phyloP scores from a whole-genome alignment of 2,329 filamentous ascomycete genomes.

The Ophiostoma angusticollis region DNA sequence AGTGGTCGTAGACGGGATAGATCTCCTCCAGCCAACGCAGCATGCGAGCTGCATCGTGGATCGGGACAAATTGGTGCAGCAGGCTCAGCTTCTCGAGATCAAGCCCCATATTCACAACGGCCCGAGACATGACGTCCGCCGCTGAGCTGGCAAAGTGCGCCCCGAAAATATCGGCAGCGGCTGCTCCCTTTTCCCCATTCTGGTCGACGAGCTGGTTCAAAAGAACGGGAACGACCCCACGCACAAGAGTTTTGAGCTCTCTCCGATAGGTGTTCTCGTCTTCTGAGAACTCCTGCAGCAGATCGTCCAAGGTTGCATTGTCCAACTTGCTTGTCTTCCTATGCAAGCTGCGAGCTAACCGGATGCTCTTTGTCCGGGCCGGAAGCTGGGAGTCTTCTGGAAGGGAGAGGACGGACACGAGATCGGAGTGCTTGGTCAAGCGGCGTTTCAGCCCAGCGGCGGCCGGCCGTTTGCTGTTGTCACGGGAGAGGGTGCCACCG shows the following conservation, averaged over 20 bases:
- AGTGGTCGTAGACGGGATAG: constrained; percentile 69
- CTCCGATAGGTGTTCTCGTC: constrained; percentile 83
- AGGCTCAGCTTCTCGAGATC: constrained; percentile 72
- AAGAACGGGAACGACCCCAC: constrained; percentile 88
- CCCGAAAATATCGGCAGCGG: constrained; percentile 58
- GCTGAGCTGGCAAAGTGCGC: constrained; percentile 38
- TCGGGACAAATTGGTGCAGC: constrained; percentile 67
- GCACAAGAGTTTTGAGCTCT: constrained; percentile 84
- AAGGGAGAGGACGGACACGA: constrained; percentile 70
- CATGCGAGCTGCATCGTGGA: constrained; percentile 57
- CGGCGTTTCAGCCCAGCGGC: constrained; percentile 51
- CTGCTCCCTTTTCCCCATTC: constrained; percentile 43
- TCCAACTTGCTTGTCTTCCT: constrained; percentile 55
- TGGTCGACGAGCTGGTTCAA: constrained; percentile 71
- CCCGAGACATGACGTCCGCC: constrained; percentile 56
- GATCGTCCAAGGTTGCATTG: constrained; percentile 57
- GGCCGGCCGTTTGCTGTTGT: constrained; percentile 30
- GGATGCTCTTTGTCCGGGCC: constrained; percentile 53
- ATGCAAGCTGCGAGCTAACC: constrained; percentile 66
- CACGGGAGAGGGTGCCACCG: constrained; percentile 30
- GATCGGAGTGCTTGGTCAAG: constrained; percentile 81
- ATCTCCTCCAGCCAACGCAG: constrained; percentile 71
- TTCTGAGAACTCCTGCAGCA: constrained; percentile 66
- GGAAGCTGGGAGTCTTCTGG: constrained; percentile 44
- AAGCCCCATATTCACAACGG: constrained; percentile 89